Evolutionary conservation across 164 flowering plant species (phyloP), one percentile per base, ranked within the genome.

Genomic region (Umbellularia californica): DNA sequence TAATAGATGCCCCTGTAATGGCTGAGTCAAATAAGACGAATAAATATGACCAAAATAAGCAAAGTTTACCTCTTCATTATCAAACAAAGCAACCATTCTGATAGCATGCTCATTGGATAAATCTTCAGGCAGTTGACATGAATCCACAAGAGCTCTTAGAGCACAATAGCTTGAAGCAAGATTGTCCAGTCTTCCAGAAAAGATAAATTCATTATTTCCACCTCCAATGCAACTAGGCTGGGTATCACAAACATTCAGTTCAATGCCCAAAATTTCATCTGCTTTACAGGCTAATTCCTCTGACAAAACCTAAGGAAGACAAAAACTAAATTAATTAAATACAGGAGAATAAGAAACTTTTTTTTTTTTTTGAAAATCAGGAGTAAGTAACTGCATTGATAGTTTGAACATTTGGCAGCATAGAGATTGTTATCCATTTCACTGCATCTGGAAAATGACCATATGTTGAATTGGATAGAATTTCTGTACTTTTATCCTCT

Each of bases 171-270:
- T 91, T 73, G 97, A 92, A 77, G 95, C 97, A 62, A 95, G 97
- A 81, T 95, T 92, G 81, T 95, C 97, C 66, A 95, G 82, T 83
- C 97, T 87, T 79, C 97, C 98, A 82, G 98, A 92, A 82, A 90
- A 93, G 68, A 95, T 93, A 79, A 95, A 95, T 74, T 95, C 97
- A 83, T 90, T 80, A 77, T 91, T 90, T 78, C 84, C 93, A 75
- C 98, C 98, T 79, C 97, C 98, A 79, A 95, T 89, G 84, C 97
- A 92, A 84, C 97, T 91, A 47, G 97, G 95, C 77, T 92, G 98
- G 24, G 95, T 95, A 82, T 95, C 97, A 82, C 97, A 95, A 69
- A 93, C 77, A 80, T 91, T 92, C 78, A 92, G 79, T 82, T 95
- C 97, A 74, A 93, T 71, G 71, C 80, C 84, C 75, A 84, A 78